Base-by-base conservation (phyloP, 2,329 filamentous ascomycete species). In the Colletotrichum tropicicola region DNA sequence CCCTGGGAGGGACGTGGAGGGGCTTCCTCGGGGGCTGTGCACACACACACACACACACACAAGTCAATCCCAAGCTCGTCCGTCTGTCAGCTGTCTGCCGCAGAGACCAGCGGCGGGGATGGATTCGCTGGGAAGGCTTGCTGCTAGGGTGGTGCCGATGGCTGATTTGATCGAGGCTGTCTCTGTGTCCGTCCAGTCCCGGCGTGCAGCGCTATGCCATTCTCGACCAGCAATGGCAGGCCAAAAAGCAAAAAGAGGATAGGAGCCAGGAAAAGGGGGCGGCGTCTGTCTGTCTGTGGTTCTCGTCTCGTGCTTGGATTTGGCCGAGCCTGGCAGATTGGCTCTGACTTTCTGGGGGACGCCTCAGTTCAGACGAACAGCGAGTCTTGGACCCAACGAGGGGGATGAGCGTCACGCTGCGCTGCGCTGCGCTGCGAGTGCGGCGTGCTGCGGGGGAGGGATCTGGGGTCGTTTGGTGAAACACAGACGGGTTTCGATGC, bases 381-480 rank as follows among this genome's bases (percentile, higher is more conserved):
- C 49, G 57, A 44, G 30, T 27, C 27, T n/a, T 45, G 19, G 32
- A 39, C 62, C 44, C 51, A 27, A 39, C 32, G 17, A 53, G 41
- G n/a, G 28, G 35, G 35, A 61, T 49, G 61, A 43, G 49, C 58
- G 58, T 56, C 57, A 52, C 56, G 48, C 56, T 54, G 15, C 37
- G 37, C 37, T 60, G 21, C 37, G 37, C 28, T 49, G 25, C 21
- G 35, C 35, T 57, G 54, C 43, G 43, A 45, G 27, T 45, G 51
- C 51, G 41, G 53, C 30, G 21, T 39, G 61, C 57, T 56, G 62
- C 58, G 51, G 62, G 58, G 51, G 57, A 65, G 57, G 62, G 57
- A 65, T 65, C 62, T 65, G 58, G 47, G 62, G 62, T 62, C 49
- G 43, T 62, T 56, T 62, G 44, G 58, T 65, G 62, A 65, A 65